Percentiles rank a stretch among this genome's conserved stretches.
Conservation (phyloP, 352 stramenopile species). For the Globisporangium ultimum region DNA sequence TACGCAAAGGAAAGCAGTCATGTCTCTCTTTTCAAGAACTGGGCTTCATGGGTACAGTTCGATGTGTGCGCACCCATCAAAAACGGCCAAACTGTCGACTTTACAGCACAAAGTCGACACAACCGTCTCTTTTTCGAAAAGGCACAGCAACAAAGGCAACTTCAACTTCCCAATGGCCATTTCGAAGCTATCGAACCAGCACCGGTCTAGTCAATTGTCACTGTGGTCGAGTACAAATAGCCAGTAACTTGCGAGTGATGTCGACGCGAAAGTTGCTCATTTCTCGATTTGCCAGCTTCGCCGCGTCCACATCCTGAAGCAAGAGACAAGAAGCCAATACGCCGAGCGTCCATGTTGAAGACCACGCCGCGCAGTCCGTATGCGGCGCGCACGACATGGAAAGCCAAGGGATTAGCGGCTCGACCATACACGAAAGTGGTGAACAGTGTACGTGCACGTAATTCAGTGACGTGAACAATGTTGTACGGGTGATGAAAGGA, state of each 20-base stretch:
- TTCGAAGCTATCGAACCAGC: conserved; percentile 6
- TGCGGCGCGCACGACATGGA: conserved; percentile 1
- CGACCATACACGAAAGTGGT: not conserved
- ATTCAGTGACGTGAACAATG: not conserved
- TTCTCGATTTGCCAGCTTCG: conserved; percentile 4
- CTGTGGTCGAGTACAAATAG: not conserved
- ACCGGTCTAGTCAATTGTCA: not conserved
- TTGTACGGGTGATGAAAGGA: not conserved
- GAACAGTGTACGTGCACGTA: not conserved
- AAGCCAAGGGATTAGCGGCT: not conserved
- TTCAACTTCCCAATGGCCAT: conserved; percentile 8
- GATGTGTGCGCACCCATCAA: not conserved
- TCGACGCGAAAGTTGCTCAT: conserved; percentile 1
- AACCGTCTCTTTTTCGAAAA: conserved; percentile 8
- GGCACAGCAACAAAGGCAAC: conserved; percentile 1
- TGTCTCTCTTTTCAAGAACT: not conserved
- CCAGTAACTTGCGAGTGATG: not conserved
- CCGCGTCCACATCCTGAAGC: not conserved
- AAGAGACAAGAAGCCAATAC: conserved; percentile 1
- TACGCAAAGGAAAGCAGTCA: not conserved
- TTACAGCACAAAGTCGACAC: not conserved
- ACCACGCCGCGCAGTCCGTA: conserved; percentile 5
- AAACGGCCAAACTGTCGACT: too few species aligned
- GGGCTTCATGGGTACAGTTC: not conserved
- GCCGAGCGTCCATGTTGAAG: not conserved